Evolutionary conservation across 768 basidiomycete species (phyloP), one percentile per base, ranked within the genome.

Genomic region (Pulveroboletus ravenelii): DNA sequence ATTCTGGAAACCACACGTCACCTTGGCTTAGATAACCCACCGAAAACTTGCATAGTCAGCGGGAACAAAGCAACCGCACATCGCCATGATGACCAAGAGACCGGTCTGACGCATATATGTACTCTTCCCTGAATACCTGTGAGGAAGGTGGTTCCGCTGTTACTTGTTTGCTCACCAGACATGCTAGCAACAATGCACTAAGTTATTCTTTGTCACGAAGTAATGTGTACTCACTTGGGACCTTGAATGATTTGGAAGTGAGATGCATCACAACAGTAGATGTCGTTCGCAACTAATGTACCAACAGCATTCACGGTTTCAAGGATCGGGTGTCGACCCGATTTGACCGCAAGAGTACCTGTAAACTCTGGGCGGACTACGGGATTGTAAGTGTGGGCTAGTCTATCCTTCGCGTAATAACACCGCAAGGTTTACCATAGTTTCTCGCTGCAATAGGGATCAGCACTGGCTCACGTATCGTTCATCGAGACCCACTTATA

Each of bases 191-290:
- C 12, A 31, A 56, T 40, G 14, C 9, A 41, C 2, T 35, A 2
- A 45, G 36, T 41, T 14, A 46, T 27, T 13, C 7, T 41, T 14
- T 36, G 9, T 23, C 6, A 20, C 40, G 15, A 23, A 45, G 32
- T 32, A 12, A 53, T 29, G 10, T 29, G 10, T 5, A 71, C 80
- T 61, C 59, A 90, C 89, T 92, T 92, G 3, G 91, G 91, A 0
- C 94, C 94, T 55, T 90, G 92, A 30, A 99, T 78, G 29, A 97
- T 79, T 67, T 97, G 93, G 63, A 99, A 98, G 2, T 79, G 79
- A 2, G 91, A 85, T 1, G 87, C 80, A 52, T 86, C 81, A 50
- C 85, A 88, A 59, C 89, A 89, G 60, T 89, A 99, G 1, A 89
- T 84, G 63, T 98, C 95, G 61, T 97, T 98, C 5, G 90, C 78